These are phyloP conservation scores for Paragyromitra xinjiangensis DNA, from an alignment of 495 filamentous ascomycete species.

Conservation along the genomic window DNA sequence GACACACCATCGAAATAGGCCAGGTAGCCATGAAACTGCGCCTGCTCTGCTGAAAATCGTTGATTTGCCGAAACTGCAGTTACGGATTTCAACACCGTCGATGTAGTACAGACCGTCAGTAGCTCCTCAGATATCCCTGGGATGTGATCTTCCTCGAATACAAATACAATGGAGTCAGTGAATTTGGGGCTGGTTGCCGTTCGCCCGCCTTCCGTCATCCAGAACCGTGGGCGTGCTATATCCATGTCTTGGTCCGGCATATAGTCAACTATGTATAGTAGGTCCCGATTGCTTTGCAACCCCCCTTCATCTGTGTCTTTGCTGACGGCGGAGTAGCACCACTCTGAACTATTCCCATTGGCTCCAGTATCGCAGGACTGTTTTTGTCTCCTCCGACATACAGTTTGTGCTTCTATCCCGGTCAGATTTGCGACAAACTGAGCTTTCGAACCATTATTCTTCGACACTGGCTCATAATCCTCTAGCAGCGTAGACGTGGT, in stretches of 20 bases:
- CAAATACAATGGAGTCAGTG: constrained; percentile 1
- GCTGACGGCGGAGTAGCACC: constrained; percentile 9
- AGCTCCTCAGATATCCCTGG: background rate
- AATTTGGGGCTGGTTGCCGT: background rate
- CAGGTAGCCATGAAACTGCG: background rate
- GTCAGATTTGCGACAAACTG: background rate
- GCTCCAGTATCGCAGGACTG: background rate
- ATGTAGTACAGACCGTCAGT: constrained; percentile 7
- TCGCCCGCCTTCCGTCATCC: constrained; percentile 6
- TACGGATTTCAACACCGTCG: background rate
- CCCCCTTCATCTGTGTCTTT: background rate
- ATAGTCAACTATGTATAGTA: constrained; percentile 7
- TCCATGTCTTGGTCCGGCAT: background rate
- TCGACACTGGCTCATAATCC: background rate
- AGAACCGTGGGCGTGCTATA: background rate
- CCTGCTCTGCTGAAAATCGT: background rate
- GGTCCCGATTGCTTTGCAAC: background rate
- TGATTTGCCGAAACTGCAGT: background rate
- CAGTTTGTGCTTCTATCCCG: background rate
- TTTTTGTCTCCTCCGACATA: constrained; percentile 7
- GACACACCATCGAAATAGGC: background rate
- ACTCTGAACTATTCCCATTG: background rate
- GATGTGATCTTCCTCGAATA: constrained; percentile 3
- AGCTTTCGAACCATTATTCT: constrained; percentile 4
- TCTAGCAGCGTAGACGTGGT: background rate